These are phyloP conservation scores for Petunia secreta DNA, from an alignment of 257 asterid genomes.

Conservation along the genomic window DNA sequence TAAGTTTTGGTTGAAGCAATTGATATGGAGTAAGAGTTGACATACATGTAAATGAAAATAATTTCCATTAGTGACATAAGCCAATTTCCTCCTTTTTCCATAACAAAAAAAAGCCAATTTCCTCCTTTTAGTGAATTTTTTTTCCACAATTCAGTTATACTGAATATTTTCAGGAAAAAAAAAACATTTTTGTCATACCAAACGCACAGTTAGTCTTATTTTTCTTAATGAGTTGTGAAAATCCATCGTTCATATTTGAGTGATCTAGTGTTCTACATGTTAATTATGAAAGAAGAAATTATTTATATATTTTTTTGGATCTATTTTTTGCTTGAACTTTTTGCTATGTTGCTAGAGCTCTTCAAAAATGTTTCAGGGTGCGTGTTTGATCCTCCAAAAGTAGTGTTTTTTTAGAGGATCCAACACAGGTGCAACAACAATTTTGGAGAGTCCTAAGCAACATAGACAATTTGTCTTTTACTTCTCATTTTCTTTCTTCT, in stretches of 20 bases:
- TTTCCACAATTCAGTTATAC: neutral
- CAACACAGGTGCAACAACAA: no score
- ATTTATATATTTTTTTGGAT: neutral
- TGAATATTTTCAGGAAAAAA: neutral
- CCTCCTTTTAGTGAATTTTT: neutral
- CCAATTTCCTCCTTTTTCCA: neutral
- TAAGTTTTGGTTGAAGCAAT: neutral
- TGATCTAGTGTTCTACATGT: conserved; percentile 10
- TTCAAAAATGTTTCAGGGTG: no score
- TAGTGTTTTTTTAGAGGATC: no score
- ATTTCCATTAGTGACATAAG: neutral
- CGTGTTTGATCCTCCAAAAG: no score
- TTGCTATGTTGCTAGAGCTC: no score
- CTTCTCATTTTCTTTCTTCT: neutral
- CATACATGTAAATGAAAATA: conserved; percentile 16
- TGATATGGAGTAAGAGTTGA: conserved; percentile 9
- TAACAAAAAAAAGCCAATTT: no score
- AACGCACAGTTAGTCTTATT: neutral
- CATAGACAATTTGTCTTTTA: no score
- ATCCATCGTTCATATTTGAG: neutral
- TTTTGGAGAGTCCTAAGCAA: no score
- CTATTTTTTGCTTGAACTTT: no score
- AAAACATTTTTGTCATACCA: neutral
- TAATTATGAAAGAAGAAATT: neutral
- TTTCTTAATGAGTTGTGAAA: conserved; percentile 1